These are phyloP conservation scores for Lycium barbarum DNA, from an alignment of 257 asterid species.

Conservation along the genomic window DNA sequence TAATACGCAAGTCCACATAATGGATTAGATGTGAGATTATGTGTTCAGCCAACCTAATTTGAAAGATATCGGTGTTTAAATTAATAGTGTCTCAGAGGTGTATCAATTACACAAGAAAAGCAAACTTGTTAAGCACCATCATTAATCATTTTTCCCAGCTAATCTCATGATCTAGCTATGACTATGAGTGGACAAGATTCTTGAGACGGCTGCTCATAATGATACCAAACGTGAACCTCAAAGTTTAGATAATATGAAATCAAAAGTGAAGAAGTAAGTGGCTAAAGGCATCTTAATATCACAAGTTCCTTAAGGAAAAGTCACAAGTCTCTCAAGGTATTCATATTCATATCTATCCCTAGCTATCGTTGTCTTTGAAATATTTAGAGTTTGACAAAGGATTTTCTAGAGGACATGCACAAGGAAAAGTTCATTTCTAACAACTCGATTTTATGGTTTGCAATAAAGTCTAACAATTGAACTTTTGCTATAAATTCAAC, in stretches of 20 bases:
- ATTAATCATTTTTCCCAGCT: not conserved
- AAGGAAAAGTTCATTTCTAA: not conserved
- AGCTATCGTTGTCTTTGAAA: constrained; percentile 16
- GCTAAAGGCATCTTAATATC: not conserved
- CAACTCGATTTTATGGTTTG: constrained; percentile 15
- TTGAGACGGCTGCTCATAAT: constrained; percentile 22
- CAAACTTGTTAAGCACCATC: not conserved
- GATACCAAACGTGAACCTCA: not conserved
- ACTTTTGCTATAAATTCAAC: not conserved
- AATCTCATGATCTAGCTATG: constrained; percentile 4
- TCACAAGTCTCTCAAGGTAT: constrained; percentile 29
- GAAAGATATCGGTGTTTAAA: not conserved
- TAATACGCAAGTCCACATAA: not conserved
- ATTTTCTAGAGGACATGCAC: constrained; percentile 28
- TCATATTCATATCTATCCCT: not conserved
- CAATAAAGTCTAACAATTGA: not conserved
- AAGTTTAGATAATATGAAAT: not conserved
- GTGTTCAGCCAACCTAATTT: not conserved
- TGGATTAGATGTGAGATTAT: not conserved
- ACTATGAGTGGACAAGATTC: not conserved
- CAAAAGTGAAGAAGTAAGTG: constrained; percentile 26
- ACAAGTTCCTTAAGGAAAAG: constrained; percentile 19
- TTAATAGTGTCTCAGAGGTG: not conserved
- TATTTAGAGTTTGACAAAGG: constrained; percentile 22
- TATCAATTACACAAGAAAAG: not conserved